Conservation (phyloP, 2,329 filamentous ascomycete species). For the Calonectria montana region DNA sequence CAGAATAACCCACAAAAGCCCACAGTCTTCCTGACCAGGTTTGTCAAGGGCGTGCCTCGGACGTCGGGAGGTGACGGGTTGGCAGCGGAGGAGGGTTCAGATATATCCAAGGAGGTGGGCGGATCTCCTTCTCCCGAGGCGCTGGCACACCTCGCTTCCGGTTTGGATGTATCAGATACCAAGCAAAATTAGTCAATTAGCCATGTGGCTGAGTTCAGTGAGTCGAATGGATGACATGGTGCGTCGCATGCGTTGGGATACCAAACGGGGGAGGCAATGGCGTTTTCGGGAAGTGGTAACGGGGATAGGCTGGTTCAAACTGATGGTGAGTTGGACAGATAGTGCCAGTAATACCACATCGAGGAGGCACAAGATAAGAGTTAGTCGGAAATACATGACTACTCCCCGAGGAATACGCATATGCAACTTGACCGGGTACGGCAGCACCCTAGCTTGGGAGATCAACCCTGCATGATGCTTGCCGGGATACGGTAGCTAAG, state of each 20-base stretch:
- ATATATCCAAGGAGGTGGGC: conserved; percentile 2
- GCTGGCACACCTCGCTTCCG: conserved; percentile 38
- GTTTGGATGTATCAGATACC: conserved; percentile 32
- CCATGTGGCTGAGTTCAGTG: background rate
- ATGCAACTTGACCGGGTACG: conserved; percentile 21
- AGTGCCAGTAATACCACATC: conserved; percentile 23
- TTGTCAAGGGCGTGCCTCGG: conserved; percentile 58
- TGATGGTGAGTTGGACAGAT: conserved; percentile 20
- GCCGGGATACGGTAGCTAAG: background rate
- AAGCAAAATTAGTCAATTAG: conserved; percentile 8
- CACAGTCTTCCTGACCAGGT: conserved; percentile 61
- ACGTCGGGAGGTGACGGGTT: conserved; percentile 47
- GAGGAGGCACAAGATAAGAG: conserved; percentile 26
- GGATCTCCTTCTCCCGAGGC: conserved; percentile 25
- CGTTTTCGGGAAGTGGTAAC: conserved; percentile 5
- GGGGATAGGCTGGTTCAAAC: conserved; percentile 8
- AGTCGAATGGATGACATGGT: conserved; percentile 1
- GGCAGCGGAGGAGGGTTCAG: conserved; percentile 39
- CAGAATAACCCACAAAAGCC: conserved; percentile 53
- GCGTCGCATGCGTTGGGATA: conserved; percentile 9
- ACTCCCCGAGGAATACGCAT: conserved; percentile 21
- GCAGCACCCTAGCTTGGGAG: conserved; percentile 24
- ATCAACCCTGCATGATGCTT: conserved; percentile 25
- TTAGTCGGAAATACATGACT: conserved; percentile 19
- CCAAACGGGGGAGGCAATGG: conserved; percentile 12